These are phyloP conservation scores for Alternaria ventricosa DNA, from an alignment of 2,329 filamentous ascomycete genomes.

Conservation along the genomic window DNA sequence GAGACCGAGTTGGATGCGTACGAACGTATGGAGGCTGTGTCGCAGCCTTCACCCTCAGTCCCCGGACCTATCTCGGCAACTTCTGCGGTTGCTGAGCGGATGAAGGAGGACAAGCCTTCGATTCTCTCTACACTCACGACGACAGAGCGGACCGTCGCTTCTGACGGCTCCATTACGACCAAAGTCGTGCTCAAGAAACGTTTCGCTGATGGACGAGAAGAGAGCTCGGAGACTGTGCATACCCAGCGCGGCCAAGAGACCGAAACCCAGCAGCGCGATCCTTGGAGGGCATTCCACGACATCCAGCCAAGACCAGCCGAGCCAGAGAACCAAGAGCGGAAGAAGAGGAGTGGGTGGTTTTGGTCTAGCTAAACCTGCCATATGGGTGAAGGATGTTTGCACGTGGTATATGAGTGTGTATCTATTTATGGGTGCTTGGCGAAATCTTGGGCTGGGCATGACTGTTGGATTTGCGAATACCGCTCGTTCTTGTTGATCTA, in stretches of 20 bases:
- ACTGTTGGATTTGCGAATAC: not conserved
- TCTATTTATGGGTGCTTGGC: not conserved
- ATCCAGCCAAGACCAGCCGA: conserved; percentile 9
- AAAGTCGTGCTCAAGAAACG: conserved; percentile 64
- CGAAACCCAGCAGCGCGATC: conserved; percentile 7
- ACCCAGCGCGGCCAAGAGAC: conserved; percentile 42
- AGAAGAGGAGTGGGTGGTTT: conserved; percentile 40
- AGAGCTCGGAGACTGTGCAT: conserved; percentile 63
- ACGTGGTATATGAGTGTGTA: no score
- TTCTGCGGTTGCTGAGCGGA: conserved; percentile 14
- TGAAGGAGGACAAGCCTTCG: conserved; percentile 25
- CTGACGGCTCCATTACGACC: conserved; percentile 65
- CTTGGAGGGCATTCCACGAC: conserved; percentile 20
- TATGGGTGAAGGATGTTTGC: not conserved
- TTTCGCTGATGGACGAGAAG: conserved; percentile 66
- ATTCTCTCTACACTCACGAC: conserved; percentile 64
- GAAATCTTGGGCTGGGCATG: not conserved
- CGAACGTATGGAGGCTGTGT: conserved; percentile 49
- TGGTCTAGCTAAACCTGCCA: conserved; percentile 30
- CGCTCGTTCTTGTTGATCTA: not conserved
- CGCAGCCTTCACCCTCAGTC: not conserved
- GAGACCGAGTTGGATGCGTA: conserved; percentile 62
- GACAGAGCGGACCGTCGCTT: conserved; percentile 60
- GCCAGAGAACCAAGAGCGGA: conserved; percentile 8
- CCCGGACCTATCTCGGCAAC: conserved; percentile 10